A percentile compares a stretch with the other conserved stretches of the same genome.
Conservation (phyloP, 148 eudicot species). For the Amaranthus palmeri region DNA sequence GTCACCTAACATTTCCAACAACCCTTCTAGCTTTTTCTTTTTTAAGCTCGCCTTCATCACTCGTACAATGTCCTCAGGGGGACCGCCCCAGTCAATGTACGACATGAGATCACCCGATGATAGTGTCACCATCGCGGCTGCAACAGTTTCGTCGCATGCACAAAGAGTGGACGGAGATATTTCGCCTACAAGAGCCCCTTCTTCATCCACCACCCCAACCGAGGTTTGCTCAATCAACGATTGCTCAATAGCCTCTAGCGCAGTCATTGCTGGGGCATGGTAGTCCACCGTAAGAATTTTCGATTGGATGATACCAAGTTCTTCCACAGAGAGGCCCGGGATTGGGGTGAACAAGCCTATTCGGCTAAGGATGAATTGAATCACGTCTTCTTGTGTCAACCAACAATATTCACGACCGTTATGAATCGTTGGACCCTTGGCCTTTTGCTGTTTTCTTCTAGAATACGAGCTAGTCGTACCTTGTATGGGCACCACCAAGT, state of each 20-base stretch:
- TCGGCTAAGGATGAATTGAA: conserved; percentile 58
- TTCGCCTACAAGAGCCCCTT: conserved; percentile 57
- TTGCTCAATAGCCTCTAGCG: conserved; percentile 39
- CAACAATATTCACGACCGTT: conserved; percentile 67
- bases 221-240: conserved; percentile 49
- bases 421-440: conserved; percentile 30
- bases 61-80: conserved; percentile 57
- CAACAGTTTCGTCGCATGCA: conserved; percentile 50
- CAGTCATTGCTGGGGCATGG: conserved; percentile 48
- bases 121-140: conserved; percentile 59
- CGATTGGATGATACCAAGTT: conserved; percentile 50
- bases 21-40: conserved; percentile 45
- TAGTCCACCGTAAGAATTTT: conserved; percentile 40
- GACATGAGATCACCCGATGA: conserved; percentile 81
- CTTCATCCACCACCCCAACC: conserved; percentile 59
- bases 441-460: conserved; percentile 33
- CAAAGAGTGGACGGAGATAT: conserved; percentile 66
- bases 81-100: conserved; percentile 74
- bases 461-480: conserved; percentile 18
- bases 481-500: conserved; percentile 70
- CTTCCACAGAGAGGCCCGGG: conserved; percentile 43
- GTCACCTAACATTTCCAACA: conserved; percentile 43
- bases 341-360: conserved; percentile 69
- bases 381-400: conserved; percentile 79
- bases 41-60: conserved; percentile 47